phyloP scores from a whole-genome alignment of 164 flowering plant species.

The Aristolochia contorta region DNA sequence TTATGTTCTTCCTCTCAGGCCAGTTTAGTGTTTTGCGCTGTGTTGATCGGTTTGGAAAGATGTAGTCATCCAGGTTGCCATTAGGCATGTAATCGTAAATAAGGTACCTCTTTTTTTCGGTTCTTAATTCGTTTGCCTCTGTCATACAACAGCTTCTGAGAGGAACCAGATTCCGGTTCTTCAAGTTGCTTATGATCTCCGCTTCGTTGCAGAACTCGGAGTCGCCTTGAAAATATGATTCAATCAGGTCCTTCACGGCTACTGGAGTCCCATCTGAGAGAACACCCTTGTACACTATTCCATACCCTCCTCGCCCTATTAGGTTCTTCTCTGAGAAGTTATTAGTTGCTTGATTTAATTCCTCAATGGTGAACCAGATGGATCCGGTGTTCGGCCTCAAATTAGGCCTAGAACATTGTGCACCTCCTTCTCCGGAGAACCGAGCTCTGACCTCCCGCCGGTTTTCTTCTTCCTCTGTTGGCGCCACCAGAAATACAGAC shows the following conservation, averaged over 20 bases:
- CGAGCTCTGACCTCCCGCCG: neutral
- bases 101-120: constrained; percentile 36
- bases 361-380: constrained; percentile 45
- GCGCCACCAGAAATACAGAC: constrained; percentile 33
- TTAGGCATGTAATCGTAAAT: constrained; percentile 75
- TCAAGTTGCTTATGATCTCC: constrained; percentile 63
- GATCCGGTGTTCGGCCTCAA: constrained; percentile 51
- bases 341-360: constrained; percentile 57
- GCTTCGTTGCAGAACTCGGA: constrained; percentile 63
- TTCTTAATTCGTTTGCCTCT: constrained; percentile 18
- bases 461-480: constrained; percentile 12
- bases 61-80: constrained; percentile 58
- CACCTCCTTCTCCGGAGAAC: constrained; percentile 17
- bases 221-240: constrained; percentile 48
- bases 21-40: constrained; percentile 31
- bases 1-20: constrained; percentile 64
- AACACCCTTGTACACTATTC: constrained; percentile 57
- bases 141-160: constrained; percentile 57
- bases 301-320: constrained; percentile 60
- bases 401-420: constrained; percentile 22
- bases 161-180: constrained; percentile 60
- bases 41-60: constrained; percentile 12
- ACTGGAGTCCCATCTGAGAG: constrained; percentile 46
- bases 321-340: constrained; percentile 51
- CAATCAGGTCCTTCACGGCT: constrained; percentile 58